Percentiles rank a stretch among this genome's conserved stretches.
Conservation (phyloP, 225 moss, liverwort and hornwort species). For the Asterella californica region DNA sequence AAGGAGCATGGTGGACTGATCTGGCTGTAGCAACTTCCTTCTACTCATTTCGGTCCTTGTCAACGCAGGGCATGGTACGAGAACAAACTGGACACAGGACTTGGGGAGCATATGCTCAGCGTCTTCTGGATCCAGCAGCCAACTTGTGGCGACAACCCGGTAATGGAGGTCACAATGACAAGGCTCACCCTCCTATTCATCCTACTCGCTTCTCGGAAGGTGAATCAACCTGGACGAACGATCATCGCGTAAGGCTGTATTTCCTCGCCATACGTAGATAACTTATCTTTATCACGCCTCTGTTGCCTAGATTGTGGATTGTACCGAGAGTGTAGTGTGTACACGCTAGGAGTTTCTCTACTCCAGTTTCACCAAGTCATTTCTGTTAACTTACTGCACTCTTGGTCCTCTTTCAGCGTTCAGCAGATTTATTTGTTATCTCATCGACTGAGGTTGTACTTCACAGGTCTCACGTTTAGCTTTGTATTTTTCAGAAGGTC, state of each 20-base stretch:
- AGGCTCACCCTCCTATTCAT: constrained; percentile 98
- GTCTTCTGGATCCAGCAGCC: constrained; percentile 83
- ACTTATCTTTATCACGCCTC: neutral
- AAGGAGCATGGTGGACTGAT: no score
- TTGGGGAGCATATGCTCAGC: constrained; percentile 92
- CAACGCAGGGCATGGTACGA: constrained; percentile 54
- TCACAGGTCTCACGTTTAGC: neutral
- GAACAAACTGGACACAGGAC: constrained; percentile 74
- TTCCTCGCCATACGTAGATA: neutral
- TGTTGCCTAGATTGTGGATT: neutral
- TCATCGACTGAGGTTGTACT: neutral
- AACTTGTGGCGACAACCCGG: constrained; percentile 88
- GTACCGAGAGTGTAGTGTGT: neutral
- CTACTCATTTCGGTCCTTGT: neutral
- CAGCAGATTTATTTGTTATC: neutral
- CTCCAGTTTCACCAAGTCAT: neutral
- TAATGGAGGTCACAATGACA: constrained; percentile 95
- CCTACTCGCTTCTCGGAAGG: constrained; percentile 90
- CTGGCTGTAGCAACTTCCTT: no score
- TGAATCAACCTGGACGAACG: constrained; percentile 84
- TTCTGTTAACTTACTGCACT: neutral
- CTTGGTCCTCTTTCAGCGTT: neutral
- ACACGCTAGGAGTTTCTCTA: neutral
- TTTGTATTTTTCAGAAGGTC: constrained; percentile 52
- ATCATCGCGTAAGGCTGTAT: constrained; percentile 59